Evolutionary conservation across 140 eudicot species (phyloP), one percentile per base, ranked within the genome.

Genomic region (Senecio squalidus): DNA sequence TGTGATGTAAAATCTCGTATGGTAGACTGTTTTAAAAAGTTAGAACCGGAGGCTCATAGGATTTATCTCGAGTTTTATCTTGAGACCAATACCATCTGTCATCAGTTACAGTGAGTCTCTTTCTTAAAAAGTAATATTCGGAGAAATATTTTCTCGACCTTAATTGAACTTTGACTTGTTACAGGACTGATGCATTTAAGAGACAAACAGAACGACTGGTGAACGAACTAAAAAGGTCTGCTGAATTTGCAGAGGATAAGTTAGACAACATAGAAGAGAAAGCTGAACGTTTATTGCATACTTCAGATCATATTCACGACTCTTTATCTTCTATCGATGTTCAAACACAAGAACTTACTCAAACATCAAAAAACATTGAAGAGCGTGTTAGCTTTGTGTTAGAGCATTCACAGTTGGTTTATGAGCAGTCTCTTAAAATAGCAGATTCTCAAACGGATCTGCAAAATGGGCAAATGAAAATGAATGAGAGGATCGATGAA

Each of bases 141-240:
- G n/a, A n/a, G n/a, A n/a, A n/a, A n/a, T n/a, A n/a, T n/a, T n/a
- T n/a, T n/a, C n/a, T n/a, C n/a, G n/a, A n/a, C n/a, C n/a, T n/a
- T n/a, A 24, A 45, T 10, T 36, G 18, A 36, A 24, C 10, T 53
- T 28, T 54, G 36, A 18, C 4, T 46, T 36, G 48, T 45, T 43
- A 40, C 46, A 90, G 97, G 80, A 74, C 84, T 4, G 83, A 78
- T 51, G 89, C 94, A 4, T 90, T 90, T 68, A 90, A 78, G 81
- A 56, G 56, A 31, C 85, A 83, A 64, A 80, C 92, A 6, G 97
- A 90, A 79, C 71, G 84, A 57, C 47, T 90, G 63, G 95, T 90
- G 40, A 86, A 83, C 61, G 94, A 83, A 59, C 76, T 90, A 0
- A 83, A 83, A 70, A 62, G 28, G 17, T 64, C 91, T 7, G 85